Evolutionary conservation across 192 early-diverging fungal species (phyloP).

Genomic region (Podila clonocystis): DNA sequence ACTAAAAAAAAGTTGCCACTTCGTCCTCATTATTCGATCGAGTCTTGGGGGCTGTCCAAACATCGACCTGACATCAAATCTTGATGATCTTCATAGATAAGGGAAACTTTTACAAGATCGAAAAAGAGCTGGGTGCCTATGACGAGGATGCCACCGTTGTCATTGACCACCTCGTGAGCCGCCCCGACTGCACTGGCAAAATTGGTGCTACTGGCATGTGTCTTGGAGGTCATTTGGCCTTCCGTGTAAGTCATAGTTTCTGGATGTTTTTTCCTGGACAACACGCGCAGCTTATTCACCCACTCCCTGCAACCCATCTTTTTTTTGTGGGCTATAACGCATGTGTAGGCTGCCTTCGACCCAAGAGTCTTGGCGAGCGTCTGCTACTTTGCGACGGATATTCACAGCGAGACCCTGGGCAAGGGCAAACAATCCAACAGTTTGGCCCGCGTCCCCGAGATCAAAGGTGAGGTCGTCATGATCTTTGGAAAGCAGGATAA

Average conservation of each 20-base stretch:
- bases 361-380: constrained; percentile 60
- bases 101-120: constrained; percentile 69
- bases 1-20: background rate
- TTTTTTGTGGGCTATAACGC: background rate
- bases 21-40: background rate
- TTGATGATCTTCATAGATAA: constrained; percentile 43
- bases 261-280: background rate
- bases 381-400: constrained; percentile 75
- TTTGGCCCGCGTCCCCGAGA: constrained; percentile 57
- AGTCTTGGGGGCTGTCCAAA: background rate
- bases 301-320: background rate
- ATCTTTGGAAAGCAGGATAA: constrained; percentile 74
- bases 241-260: constrained; percentile 47
- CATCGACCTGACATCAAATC: background rate
- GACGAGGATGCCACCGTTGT: constrained; percentile 67
- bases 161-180: constrained; percentile 58
- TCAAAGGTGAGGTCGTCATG: constrained; percentile 68
- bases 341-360: constrained; percentile 64
- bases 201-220: constrained; percentile 70
- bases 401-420: constrained; percentile 65
- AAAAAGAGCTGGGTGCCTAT: constrained; percentile 62
- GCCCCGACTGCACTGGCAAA: constrained; percentile 65
- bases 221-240: constrained; percentile 68
- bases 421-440: constrained; percentile 58
- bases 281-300: background rate